These are phyloP conservation scores for Carallia pectinifolia DNA, from an alignment of 345 rosid genomes.

Conservation along the genomic window DNA sequence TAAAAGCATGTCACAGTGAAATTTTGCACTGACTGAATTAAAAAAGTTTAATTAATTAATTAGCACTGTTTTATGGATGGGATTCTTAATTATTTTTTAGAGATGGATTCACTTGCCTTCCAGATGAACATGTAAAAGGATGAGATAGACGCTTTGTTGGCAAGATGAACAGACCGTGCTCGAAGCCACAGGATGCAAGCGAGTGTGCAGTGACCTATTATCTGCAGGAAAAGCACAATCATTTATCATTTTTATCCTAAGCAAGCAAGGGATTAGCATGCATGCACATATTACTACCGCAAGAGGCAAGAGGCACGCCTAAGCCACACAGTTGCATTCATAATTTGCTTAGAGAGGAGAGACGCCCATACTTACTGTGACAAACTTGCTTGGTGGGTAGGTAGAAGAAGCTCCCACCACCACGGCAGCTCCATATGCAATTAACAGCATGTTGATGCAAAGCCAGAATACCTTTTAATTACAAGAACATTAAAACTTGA, in stretches of 20 bases:
- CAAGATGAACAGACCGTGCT: constrained; percentile 26
- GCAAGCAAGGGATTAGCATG: not conserved
- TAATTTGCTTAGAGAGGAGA: not conserved
- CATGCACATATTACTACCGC: not conserved
- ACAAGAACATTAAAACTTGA: not conserved
- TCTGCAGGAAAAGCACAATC: constrained; percentile 2
- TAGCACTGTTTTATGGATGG: no score
- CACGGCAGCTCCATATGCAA: constrained; percentile 33
- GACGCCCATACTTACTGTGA: constrained; percentile 17
- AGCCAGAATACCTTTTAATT: constrained; percentile 29
- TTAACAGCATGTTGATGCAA: constrained; percentile 27
- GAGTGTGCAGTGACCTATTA: constrained; percentile 24
- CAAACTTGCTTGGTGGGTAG: constrained; percentile 17
- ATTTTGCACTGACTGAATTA: not conserved
- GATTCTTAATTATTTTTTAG: no score
- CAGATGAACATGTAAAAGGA: constrained; percentile 40
- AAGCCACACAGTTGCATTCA: not conserved
- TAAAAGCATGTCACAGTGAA: not conserved
- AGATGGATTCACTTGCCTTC: constrained; percentile 28
- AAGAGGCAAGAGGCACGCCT: not conserved
- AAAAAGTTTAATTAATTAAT: no score
- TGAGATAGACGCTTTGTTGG: constrained; percentile 22
- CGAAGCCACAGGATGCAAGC: constrained; percentile 26
- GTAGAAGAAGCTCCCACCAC: constrained; percentile 27
- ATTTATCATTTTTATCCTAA: not conserved